Percentiles rank a stretch among this genome's conserved stretches.
phyloP scores from a whole-genome alignment of 768 basidiomycete genomes.

The Mycena haematopus region DNA sequence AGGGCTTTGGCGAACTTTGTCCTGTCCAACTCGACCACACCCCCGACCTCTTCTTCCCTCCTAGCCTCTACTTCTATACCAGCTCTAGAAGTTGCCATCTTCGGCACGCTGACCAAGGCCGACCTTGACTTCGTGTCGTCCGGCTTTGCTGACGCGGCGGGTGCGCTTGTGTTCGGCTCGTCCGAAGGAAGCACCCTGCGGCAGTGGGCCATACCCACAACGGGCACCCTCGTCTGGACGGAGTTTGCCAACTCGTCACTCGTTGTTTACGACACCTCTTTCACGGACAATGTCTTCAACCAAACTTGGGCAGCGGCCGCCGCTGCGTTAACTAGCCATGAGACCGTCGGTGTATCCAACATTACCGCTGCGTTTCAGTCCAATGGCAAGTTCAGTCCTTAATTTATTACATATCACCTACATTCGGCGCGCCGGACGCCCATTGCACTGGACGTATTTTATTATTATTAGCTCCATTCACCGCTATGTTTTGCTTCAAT shows the following conservation, averaged over 20 bases:
- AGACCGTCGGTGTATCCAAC: conserved; percentile 47
- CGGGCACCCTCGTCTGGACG: conserved; percentile 56
- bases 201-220: conserved; percentile 57
- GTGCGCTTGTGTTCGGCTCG: conserved; percentile 66
- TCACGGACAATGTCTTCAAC: conserved; percentile 52
- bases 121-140: conserved; percentile 58
- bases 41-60: conserved; percentile 48
- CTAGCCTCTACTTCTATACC: conserved; percentile 57
- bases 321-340: conserved; percentile 41
- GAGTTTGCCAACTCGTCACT: conserved; percentile 55
- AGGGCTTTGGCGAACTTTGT: conserved; percentile 57
- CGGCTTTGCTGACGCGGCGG: conserved; percentile 56
- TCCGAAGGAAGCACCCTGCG: conserved; percentile 53
- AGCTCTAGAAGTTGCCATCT: conserved; percentile 66
- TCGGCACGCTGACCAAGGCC: conserved; percentile 56
- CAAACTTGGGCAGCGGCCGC: conserved; percentile 56
- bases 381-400: conserved; percentile 33
- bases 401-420: background rate
- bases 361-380: conserved; percentile 50
- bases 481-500: background rate
- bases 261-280: conserved; percentile 57
- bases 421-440: conserved; percentile 1
- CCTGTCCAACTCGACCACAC: conserved; percentile 44
- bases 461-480: conserved; percentile 21
- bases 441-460: conserved; percentile 13